Base-by-base conservation (phyloP, 2,329 filamentous ascomycete species). In the Thielaviopsis populi region DNA sequence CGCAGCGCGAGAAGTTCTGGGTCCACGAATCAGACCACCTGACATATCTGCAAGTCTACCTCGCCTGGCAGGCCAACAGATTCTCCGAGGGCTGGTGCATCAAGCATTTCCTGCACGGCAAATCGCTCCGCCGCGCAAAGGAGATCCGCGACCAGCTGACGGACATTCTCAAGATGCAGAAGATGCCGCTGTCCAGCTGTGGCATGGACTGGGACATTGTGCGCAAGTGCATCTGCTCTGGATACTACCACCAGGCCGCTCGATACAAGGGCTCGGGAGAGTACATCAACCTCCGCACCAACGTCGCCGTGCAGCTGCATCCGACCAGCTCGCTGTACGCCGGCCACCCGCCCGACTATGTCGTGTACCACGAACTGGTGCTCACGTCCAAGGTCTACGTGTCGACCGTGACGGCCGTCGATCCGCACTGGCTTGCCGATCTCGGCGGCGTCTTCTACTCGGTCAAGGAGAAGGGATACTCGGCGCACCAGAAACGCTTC, bases 321-420 rank as follows among this genome's bases (percentile, higher is more conserved):
- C 94, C 94, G 1, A 99, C 94, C 0, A 91, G 86, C 68, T 90
- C 94, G 1, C 81, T 99, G 0, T 97, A 96, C 72, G 94, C 94
- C 1, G 94, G 94, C 3, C 95, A 96, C 74, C 83, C 96, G 27
- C 94, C 95, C 1, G 94, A 99, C 72, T 97, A 97, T 71, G 90
- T 99, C 62, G 85, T 99, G 50, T 99, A 99, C 75, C 94, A 99
- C 78, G 94, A 99, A 74, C 83, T 99, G 65, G 96, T 99, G 69
- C 83, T 99, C 66, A 99, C 94, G 0, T 89, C 86, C 65, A 96
- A 96, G 72, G 94, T 97, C 73, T 99, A 97, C 77, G 96, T 99
- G 85, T 95, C 89, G 2, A 96, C 90, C 3, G 94, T 99, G 10
- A 99, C 94, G 3, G 84, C 90, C 0, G 94, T 99, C 1, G 94